Evolutionary conservation across 148 eudicot genomes (phyloP), one percentile per base, ranked within the genome.

Genomic region (Bassia scoparia): DNA sequence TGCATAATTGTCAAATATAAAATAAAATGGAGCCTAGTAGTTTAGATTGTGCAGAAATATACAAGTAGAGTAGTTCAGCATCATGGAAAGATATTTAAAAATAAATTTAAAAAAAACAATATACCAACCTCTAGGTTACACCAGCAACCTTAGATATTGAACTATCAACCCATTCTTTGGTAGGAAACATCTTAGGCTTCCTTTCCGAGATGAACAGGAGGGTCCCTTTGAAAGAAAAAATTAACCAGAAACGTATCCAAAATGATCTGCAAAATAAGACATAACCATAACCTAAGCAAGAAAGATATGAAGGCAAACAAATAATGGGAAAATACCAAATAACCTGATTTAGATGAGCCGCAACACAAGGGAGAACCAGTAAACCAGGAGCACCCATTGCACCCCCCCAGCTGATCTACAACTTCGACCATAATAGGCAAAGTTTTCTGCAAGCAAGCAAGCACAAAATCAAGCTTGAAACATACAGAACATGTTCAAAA

Each of bases 331-430:
- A 53, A 14, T n/a, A 31, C 17, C 3, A 31, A 70, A 27, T 33
- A 55, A 93, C 98, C 97, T 95, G 98, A 82, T 84, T 89, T 65
- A 95, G 61, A 83, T 95, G 98, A 27, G 97, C 97, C 53, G 97
- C 97, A 72, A 95, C 92, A 79, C 97, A 88, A 35, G 98, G 98
- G 73, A 95, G 87, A 83, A 92, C 88, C 68, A 95, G 82, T 83
- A 95, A 83, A 67, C 97, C 97, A 59, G 97, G 76, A 81, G 84
- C 90, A 34, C 99, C 99, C 50, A 95, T 65, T 48, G 96, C 86
- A 81, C 94, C 89, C 49, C 49, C 89, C 90, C 15, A 93, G 92
- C 86, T 90, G 96, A 63, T 93, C 96, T 20, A 93, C 96, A 44
- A 93, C 98, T 66, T 96, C 91, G 61, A 90, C 87, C 78, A 83